These are phyloP conservation scores for Talaromyces marneffei DNA, from an alignment of 2,329 filamentous ascomycete genomes.

Conservation along the genomic window DNA sequence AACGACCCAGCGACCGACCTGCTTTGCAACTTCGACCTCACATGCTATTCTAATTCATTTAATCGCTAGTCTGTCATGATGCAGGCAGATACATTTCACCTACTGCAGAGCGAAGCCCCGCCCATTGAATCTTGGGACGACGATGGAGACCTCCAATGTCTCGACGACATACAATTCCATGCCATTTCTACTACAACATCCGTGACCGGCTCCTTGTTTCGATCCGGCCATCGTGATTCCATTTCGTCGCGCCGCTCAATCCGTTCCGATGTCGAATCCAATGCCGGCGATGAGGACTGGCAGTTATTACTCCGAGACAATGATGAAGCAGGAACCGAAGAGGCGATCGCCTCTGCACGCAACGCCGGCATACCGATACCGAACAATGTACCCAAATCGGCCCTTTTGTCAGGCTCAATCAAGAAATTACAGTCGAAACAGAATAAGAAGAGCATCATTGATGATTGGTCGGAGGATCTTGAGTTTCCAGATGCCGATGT, in stretches of 20 bases:
- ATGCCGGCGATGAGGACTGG: constrained; percentile 76
- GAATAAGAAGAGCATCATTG: constrained; percentile 65
- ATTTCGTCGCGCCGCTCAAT: constrained; percentile 76
- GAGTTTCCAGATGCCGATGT: constrained; percentile 58
- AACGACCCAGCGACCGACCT: background rate
- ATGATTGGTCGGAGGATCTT: constrained; percentile 77
- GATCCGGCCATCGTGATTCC: constrained; percentile 59
- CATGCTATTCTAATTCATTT: background rate
- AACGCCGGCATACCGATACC: constrained; percentile 89
- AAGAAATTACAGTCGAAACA: constrained; percentile 76
- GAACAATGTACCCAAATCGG: constrained; percentile 77
- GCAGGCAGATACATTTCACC: constrained; percentile 33
- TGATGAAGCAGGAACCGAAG: constrained; percentile 74
- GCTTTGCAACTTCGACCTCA: background rate
- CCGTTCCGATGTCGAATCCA: constrained; percentile 73
- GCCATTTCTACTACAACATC: constrained; percentile 42
- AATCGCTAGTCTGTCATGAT: constrained; percentile 23
- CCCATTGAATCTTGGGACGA: constrained; percentile 47
- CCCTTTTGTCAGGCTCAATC: constrained; percentile 85
- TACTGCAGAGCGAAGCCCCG: constrained; percentile 29
- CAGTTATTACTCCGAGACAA: constrained; percentile 79
- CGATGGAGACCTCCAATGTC: constrained; percentile 44
- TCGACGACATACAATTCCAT: constrained; percentile 43
- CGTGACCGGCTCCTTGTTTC: constrained; percentile 37
- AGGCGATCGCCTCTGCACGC: constrained; percentile 82